Percentiles rank a stretch among this genome's conserved stretches.
These are phyloP conservation scores for Moniliella sp. DNA, from an alignment of 1,284 basidiomycete genomes.

Conservation along the genomic window DNA sequence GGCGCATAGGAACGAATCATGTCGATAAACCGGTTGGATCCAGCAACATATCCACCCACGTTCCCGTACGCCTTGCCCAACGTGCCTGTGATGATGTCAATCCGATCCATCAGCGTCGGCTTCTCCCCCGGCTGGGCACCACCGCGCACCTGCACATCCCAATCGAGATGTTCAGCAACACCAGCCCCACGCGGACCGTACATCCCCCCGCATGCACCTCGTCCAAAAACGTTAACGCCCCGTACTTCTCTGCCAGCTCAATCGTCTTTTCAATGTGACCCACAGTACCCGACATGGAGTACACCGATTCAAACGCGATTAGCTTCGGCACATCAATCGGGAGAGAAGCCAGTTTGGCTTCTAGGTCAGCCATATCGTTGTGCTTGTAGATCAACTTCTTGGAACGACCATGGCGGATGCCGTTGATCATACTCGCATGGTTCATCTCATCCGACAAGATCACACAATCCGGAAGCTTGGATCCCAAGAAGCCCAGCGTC, in stretches of 20 bases:
- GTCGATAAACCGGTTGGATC: conserved; percentile 74
- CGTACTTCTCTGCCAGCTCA: conserved; percentile 86
- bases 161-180: conserved; percentile 95
- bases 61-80: conserved; percentile 95
- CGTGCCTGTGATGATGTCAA: conserved; percentile 45
- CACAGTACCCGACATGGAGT: conserved; percentile 96
- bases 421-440: conserved; percentile 98
- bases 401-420: conserved; percentile 76
- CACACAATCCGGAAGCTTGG: conserved; percentile 82
- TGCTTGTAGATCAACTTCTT: conserved; percentile 94
- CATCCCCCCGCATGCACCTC: conserved; percentile 63
- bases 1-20: conserved; percentile 91
- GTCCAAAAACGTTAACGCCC: conserved; percentile 90
- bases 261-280: conserved; percentile 91
- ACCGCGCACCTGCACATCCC: conserved; percentile 58
- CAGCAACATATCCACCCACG: conserved; percentile 93
- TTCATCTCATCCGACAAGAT: conserved; percentile 90
- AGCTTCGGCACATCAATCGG: conserved; percentile 75
- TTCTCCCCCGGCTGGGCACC: no score
- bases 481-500: conserved; percentile 77
- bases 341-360: conserved; percentile 64
- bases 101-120: conserved; percentile 59
- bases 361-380: conserved; percentile 82
- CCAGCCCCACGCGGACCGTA: conserved; percentile 92
- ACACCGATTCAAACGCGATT: conserved; percentile 94